Conservation (phyloP, 2,329 filamentous ascomycete genomes). For the Davidsoniella australis region DNA sequence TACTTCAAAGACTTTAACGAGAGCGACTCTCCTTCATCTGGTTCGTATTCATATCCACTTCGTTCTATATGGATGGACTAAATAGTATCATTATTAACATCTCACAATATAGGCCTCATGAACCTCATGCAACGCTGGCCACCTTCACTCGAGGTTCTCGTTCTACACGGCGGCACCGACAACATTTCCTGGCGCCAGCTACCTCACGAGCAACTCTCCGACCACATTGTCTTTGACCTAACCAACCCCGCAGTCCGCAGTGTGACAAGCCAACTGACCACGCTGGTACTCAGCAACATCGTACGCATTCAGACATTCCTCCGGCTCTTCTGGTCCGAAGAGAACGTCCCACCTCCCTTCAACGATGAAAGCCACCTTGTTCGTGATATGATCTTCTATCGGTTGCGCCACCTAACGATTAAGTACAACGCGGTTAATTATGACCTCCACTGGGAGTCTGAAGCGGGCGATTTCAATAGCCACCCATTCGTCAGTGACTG, state of each 20-base stretch:
- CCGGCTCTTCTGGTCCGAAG: conserved; percentile 14
- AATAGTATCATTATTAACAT: too few species aligned
- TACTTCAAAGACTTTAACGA: too few species aligned
- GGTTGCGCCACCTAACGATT: conserved; percentile 13
- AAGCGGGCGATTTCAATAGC: conserved; percentile 14
- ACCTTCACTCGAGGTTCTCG: conserved; percentile 13
- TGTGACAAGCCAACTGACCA: conserved; percentile 12
- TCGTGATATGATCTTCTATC: neutral
- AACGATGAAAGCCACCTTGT: conserved; percentile 4
- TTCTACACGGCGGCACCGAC: conserved; percentile 13
- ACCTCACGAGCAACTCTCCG: conserved; percentile 14
- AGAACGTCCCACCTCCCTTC: conserved; percentile 11
- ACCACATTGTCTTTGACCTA: conserved; percentile 13
- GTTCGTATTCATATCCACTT: neutral
- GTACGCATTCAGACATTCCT: conserved; percentile 14
- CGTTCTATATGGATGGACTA: too few species aligned
- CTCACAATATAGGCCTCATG: conserved; percentile 7
- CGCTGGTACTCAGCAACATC: conserved; percentile 13
- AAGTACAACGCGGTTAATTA: conserved; percentile 15
- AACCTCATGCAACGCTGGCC: conserved; percentile 14
- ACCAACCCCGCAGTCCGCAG: conserved; percentile 12
- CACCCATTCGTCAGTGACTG: conserved; percentile 13
- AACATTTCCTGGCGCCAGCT: conserved; percentile 15
- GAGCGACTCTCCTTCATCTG: too few species aligned
- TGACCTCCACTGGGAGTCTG: conserved; percentile 15